These are phyloP conservation scores for Pestalotiopsis sp. DNA, from an alignment of 2,329 filamentous ascomycete genomes.

Conservation along the genomic window DNA sequence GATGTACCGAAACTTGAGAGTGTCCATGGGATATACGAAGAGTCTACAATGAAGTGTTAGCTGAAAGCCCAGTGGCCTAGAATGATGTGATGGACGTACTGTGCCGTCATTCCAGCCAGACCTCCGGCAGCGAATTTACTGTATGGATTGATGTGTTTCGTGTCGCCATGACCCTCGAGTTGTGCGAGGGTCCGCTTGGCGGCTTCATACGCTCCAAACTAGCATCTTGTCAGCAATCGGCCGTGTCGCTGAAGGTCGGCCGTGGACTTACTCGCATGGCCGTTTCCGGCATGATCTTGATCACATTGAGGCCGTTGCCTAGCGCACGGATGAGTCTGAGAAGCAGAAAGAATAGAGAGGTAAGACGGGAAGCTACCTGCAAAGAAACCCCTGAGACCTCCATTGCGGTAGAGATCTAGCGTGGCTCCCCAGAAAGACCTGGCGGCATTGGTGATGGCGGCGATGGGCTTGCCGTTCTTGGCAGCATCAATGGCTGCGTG, in stretches of 20 bases:
- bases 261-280: conserved; percentile 71
- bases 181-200: conserved; percentile 85
- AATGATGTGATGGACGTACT: conserved; percentile 56
- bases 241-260: neutral
- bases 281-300: conserved; percentile 99
- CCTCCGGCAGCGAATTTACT: conserved; percentile 93
- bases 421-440: conserved; percentile 74
- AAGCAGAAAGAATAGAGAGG: neutral
- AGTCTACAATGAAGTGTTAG: conserved; percentile 54
- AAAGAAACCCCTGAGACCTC: conserved; percentile 87
- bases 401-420: conserved; percentile 80
- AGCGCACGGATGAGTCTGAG: conserved; percentile 4
- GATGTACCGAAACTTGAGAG: conserved; percentile 66
- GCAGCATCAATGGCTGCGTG: conserved; percentile 63
- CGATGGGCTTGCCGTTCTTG: conserved; percentile 69
- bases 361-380: conserved; percentile 65
- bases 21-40: conserved; percentile 92
- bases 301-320: conserved; percentile 95
- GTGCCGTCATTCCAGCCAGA: conserved; percentile 89
- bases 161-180: conserved; percentile 85
- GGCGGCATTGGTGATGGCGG: conserved; percentile 66
- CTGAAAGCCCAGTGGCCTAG: conserved; percentile 22
- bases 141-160: conserved; percentile 75
- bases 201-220: conserved; percentile 94
- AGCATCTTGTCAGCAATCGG: neutral